Evolutionary conservation across 2,329 filamentous ascomycete species (phyloP).

Genomic region (Rutstroemia sp.): DNA sequence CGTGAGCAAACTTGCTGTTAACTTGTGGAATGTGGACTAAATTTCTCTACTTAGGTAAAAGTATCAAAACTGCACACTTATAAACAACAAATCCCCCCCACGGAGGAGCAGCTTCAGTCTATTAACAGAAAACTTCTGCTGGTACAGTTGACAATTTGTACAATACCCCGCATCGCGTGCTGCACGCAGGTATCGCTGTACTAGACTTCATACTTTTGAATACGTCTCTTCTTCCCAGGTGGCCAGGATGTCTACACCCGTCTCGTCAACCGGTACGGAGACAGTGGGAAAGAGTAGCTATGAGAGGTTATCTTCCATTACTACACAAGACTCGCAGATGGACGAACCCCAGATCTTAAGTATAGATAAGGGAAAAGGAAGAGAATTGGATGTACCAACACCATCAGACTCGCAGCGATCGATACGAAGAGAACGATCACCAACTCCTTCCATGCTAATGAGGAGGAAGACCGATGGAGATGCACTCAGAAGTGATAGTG

Average conservation of each 20-base stretch:
- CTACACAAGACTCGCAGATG: not conserved
- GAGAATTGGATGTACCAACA: not conserved
- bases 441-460: conserved; percentile 1
- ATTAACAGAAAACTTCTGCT: not conserved
- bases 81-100: not conserved
- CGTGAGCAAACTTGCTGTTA: not conserved
- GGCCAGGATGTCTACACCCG: not conserved
- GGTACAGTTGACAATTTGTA: not conserved
- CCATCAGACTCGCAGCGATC: not conserved
- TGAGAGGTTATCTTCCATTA: conserved; percentile 2
- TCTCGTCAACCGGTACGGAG: not conserved
- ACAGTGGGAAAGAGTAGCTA: not conserved
- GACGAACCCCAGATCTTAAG: not conserved
- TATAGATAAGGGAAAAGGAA: not conserved
- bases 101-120: too few species aligned
- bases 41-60: not conserved
- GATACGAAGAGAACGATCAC: not conserved
- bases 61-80: not conserved
- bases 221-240: not conserved
- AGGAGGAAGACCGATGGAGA: not conserved
- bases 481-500: not conserved
- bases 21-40: not conserved
- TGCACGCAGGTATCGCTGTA: not conserved
- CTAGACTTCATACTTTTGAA: not conserved
- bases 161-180: not conserved